These are phyloP conservation scores for Eryngium alpinum DNA, from an alignment of 140 eudicot species.

Conservation along the genomic window DNA sequence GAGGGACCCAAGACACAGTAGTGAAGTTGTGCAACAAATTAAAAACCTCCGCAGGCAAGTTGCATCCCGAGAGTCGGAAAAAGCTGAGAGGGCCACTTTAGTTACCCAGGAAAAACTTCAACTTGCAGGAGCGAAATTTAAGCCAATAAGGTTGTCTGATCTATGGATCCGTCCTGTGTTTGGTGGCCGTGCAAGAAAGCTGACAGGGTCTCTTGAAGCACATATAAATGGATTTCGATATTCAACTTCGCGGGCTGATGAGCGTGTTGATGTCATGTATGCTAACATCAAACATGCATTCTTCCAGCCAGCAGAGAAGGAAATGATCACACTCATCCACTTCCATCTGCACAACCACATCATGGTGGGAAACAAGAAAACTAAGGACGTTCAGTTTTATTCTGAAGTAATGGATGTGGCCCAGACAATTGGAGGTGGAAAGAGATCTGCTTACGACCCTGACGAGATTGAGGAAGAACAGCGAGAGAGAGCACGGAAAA, in stretches of 20 bases:
- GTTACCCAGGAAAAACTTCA: conserved; percentile 20
- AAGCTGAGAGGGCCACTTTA: conserved; percentile 22
- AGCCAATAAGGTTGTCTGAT: conserved; percentile 24
- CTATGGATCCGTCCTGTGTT: conserved; percentile 17
- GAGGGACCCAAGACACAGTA: conserved; percentile 21
- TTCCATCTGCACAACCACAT: conserved; percentile 24
- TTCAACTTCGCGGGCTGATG: conserved; percentile 22
- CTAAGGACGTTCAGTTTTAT: conserved; percentile 18
- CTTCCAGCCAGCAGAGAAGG: conserved; percentile 27
- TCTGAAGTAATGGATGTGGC: conserved; percentile 18
- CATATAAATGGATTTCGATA: conserved; percentile 20
- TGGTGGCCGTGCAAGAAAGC: conserved; percentile 17
- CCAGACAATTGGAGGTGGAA: conserved; percentile 21
- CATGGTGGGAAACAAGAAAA: conserved; percentile 21
- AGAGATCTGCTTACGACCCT: conserved; percentile 17
- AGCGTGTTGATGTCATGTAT: conserved; percentile 21
- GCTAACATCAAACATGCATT: conserved; percentile 20
- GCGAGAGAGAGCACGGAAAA: conserved; percentile 19
- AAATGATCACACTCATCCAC: conserved; percentile 21
- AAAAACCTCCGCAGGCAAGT: conserved; percentile 16
- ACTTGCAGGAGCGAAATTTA: conserved; percentile 14
- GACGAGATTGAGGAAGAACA: conserved; percentile 21
- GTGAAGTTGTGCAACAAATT: conserved; percentile 18
- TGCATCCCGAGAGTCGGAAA: conserved; percentile 19
- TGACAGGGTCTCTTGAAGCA: conserved; percentile 18